Conservation (phyloP, 23 red algal genomes). For the Gracilariopsis chorda region DNA sequence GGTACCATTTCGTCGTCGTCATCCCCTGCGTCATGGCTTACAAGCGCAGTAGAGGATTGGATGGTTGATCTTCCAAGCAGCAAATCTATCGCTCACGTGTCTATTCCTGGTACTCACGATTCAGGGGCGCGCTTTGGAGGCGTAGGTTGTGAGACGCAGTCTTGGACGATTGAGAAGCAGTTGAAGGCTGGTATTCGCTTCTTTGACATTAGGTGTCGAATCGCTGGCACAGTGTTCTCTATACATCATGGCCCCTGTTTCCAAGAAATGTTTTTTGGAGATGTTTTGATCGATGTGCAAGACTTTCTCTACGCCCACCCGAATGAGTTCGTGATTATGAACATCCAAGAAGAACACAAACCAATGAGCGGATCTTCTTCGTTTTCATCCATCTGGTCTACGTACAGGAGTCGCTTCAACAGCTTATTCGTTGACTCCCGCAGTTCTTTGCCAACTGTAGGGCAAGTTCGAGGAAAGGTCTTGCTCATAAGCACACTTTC, state of each 20-base stretch:
- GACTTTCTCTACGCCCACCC: slow-evolving; percentile 1
- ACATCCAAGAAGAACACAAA: slow-evolving; percentile 25
- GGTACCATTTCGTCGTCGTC: neutral
- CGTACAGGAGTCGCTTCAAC: neutral
- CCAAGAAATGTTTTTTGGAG: slow-evolving; percentile 45
- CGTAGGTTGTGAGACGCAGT: slow-evolving; percentile 5
- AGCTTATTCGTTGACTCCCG: neutral
- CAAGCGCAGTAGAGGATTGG: neutral
- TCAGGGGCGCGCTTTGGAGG: slow-evolving; percentile 24
- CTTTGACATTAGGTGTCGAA: slow-evolving; percentile 46
- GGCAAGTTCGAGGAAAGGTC: slow-evolving; percentile 20
- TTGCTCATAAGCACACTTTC: neutral
- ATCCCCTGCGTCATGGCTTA: slow-evolving; percentile 15
- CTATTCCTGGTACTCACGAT: slow-evolving; percentile 53
- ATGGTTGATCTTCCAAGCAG: slow-evolving; percentile 3
- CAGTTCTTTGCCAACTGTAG: slow-evolving; percentile 1
- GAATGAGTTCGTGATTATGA: slow-evolving; percentile 30
- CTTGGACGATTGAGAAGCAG: slow-evolving; percentile 39
- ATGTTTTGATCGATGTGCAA: slow-evolving; percentile 1
- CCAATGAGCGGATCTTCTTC: slow-evolving; percentile 19
- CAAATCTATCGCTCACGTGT: slow-evolving; percentile 24
- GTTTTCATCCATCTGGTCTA: slow-evolving; percentile 24
- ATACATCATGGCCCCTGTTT: slow-evolving; percentile 52
- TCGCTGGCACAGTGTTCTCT: slow-evolving; percentile 24
- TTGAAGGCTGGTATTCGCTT: slow-evolving; percentile 35